phyloP scores from a whole-genome alignment of 768 basidiomycete species.

The Lactifluus rugatus region DNA sequence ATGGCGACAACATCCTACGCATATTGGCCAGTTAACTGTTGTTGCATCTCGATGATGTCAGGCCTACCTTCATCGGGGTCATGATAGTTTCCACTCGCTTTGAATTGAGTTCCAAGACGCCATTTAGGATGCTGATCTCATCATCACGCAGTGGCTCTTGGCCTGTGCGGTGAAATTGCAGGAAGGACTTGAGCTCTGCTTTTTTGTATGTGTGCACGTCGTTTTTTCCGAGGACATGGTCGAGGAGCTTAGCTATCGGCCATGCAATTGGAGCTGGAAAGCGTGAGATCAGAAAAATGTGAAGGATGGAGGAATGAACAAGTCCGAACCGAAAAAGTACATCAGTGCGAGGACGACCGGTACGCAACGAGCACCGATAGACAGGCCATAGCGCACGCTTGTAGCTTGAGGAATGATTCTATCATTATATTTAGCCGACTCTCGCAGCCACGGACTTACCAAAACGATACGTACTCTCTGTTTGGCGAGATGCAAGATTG shows the following conservation, averaged over 20 bases:
- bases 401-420: slow-evolving; percentile 68
- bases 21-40: neutral
- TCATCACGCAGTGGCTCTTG: slow-evolving; percentile 74
- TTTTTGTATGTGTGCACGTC: slow-evolving; percentile 75
- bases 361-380: slow-evolving; percentile 44
- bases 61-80: slow-evolving; percentile 43
- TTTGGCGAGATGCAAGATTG: neutral
- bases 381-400: slow-evolving; percentile 52
- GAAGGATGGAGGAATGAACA: slow-evolving; percentile 2
- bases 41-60: neutral
- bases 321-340: slow-evolving; percentile 35
- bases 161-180: slow-evolving; percentile 65
- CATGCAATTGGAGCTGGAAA: slow-evolving; percentile 43
- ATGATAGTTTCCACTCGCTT: slow-evolving; percentile 53
- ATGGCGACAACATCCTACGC: slow-evolving; percentile 73
- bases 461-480: slow-evolving; percentile 5
- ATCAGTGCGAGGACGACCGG: slow-evolving; percentile 43
- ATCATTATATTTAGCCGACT: neutral
- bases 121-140: slow-evolving; percentile 73
- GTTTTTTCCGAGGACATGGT: slow-evolving; percentile 65
- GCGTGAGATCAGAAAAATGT: neutral
- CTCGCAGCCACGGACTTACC: neutral
- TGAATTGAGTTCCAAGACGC: slow-evolving; percentile 66
- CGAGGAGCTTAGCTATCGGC: slow-evolving; percentile 62
- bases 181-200: slow-evolving; percentile 53